phyloP scores from a whole-genome alignment of 208 protist genomes.

The Acanthamoeba castellanii region DNA sequence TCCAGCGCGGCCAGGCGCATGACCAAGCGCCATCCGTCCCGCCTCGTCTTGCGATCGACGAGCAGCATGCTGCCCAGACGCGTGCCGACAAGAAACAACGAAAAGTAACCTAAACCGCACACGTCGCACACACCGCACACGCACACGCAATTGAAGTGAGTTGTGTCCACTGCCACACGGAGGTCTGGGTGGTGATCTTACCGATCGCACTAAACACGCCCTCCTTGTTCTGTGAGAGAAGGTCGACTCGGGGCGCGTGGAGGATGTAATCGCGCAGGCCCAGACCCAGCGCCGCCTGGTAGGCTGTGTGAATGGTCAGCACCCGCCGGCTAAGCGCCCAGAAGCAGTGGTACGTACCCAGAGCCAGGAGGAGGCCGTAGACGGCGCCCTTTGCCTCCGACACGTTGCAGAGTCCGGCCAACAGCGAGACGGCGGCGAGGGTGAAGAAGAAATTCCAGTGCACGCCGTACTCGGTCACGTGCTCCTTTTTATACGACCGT shows the following conservation, averaged over 20 bases:
- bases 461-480: conserved; percentile 91
- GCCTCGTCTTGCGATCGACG: not conserved
- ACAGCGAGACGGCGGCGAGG: conserved; percentile 81
- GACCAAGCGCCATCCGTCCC: not conserved
- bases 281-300: conserved; percentile 23
- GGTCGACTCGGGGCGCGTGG: conserved; percentile 62
- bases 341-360: not conserved
- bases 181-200: not conserved
- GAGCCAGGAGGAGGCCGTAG: conserved; percentile 40
- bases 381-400: not conserved
- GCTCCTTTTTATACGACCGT: conserved; percentile 78
- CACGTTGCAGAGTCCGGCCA: conserved; percentile 73
- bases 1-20: not conserved
- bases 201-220: conserved; percentile 80
- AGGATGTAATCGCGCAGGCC: conserved; percentile 72
- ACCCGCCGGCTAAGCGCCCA: conserved; percentile 19
- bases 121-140: not conserved
- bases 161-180: not conserved
- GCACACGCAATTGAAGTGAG: not conserved
- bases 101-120: conserved; percentile 59
- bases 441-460: conserved; percentile 95
- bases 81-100: conserved; percentile 69
- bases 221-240: conserved; percentile 80
- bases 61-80: not conserved
- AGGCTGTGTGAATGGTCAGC: conserved; percentile 12